These are phyloP conservation scores for Ophiostoma ulmi DNA, from an alignment of 2,329 filamentous ascomycete genomes.

Conservation along the genomic window DNA sequence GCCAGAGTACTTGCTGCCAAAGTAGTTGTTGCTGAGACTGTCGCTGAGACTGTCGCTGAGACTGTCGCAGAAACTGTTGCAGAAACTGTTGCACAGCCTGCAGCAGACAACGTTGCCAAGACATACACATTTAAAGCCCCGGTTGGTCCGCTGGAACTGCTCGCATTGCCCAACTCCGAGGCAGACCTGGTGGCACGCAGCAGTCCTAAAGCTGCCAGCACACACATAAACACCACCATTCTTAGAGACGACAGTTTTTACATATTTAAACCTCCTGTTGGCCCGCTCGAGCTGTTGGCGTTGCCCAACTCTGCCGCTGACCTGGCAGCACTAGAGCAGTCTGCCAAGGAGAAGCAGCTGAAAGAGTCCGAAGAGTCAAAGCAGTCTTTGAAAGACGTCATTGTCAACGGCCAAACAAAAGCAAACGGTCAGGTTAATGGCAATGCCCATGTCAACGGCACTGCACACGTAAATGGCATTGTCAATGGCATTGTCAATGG, in stretches of 20 bases:
- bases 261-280: constrained; percentile 37
- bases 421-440: neutral
- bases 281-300: constrained; percentile 45
- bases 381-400: neutral
- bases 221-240: neutral
- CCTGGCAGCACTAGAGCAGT: constrained; percentile 27
- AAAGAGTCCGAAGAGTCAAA: neutral
- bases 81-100: neutral
- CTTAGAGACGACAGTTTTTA: neutral
- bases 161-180: neutral
- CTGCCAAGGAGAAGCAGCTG: neutral
- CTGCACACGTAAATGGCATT: neutral
- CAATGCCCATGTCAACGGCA: neutral
- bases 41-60: neutral
- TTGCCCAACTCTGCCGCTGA: constrained; percentile 52
- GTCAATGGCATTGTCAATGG: neutral
- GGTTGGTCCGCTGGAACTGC: constrained; percentile 12
- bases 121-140: neutral
- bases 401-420: neutral
- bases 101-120: neutral
- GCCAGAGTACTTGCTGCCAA: neutral
- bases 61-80: too few species aligned
- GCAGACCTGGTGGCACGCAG: neutral
- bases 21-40: too few species aligned
- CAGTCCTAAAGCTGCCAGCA: neutral